phyloP scores from a whole-genome alignment of 257 asterid species.

The Galeopsis tetrahit region DNA sequence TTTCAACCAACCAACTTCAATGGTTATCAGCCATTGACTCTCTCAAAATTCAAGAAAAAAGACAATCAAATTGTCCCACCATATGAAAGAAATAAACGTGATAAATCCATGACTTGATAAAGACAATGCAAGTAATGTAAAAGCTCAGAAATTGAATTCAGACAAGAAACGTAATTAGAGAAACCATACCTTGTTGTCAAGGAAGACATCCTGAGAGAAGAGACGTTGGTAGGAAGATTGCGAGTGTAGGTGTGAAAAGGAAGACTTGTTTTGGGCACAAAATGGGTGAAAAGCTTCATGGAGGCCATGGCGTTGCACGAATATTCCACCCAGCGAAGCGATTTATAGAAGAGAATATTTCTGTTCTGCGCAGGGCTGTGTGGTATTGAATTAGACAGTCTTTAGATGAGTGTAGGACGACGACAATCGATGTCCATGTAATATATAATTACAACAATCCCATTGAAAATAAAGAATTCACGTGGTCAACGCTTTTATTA shows the following conservation, averaged over 20 bases:
- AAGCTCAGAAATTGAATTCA: background rate
- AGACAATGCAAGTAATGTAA: background rate
- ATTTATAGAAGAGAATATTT: background rate
- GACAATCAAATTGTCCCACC: background rate
- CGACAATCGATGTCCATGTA: background rate
- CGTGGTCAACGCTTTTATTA: background rate
- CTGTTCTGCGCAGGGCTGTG: background rate
- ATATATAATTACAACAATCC: background rate
- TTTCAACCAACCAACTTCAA: background rate
- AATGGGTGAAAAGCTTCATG: constrained; percentile 32
- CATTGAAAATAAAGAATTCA: no score
- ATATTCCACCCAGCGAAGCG: background rate
- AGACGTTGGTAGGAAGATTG: constrained; percentile 5
- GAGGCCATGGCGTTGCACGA: constrained; percentile 33
- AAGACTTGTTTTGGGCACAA: constrained; percentile 31
- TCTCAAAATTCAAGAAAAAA: background rate
- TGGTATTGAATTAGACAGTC: background rate
- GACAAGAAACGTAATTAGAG: background rate
- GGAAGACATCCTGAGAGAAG: constrained; percentile 36
- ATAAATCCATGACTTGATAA: background rate
- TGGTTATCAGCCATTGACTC: background rate
- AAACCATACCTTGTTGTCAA: constrained; percentile 27
- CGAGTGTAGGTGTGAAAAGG: background rate
- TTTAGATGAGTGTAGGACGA: background rate
- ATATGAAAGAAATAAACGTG: background rate